These are phyloP conservation scores for Eucalyptus guilfoylei DNA, from an alignment of 345 rosid species.

Conservation along the genomic window DNA sequence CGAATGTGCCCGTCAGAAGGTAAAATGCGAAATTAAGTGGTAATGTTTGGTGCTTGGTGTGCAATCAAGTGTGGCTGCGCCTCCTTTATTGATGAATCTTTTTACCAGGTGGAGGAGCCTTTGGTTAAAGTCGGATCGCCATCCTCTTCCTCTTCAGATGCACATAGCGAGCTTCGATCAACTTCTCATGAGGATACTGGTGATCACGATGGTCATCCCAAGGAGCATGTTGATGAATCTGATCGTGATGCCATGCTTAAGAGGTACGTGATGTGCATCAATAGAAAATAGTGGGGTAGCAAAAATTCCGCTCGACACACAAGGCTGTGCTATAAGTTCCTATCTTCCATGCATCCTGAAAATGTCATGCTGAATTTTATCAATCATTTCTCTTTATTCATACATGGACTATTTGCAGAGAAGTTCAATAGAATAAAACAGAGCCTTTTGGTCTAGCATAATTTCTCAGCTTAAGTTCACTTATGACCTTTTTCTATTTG, in stretches of 20 bases:
- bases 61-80: neutral
- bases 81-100: neutral
- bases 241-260: neutral
- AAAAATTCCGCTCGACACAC: neutral
- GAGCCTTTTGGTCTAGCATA: neutral
- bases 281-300: neutral
- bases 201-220: neutral
- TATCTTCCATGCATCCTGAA: neutral
- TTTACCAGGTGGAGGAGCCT: neutral
- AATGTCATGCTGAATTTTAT: neutral
- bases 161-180: neutral
- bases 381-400: neutral
- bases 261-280: neutral
- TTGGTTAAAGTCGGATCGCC: neutral
- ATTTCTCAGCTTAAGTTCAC: neutral
- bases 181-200: neutral
- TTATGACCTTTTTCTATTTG: neutral
- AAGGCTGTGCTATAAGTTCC: neutral
- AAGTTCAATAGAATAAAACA: neutral
- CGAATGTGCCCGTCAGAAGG: neutral
- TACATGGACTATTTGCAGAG: neutral
- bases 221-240: neutral
- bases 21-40: neutral
- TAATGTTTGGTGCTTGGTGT: neutral
- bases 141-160: neutral